Evolutionary conservation across 2,329 filamentous ascomycete species (phyloP).

Genomic region (Malbranchea zuffiana): DNA sequence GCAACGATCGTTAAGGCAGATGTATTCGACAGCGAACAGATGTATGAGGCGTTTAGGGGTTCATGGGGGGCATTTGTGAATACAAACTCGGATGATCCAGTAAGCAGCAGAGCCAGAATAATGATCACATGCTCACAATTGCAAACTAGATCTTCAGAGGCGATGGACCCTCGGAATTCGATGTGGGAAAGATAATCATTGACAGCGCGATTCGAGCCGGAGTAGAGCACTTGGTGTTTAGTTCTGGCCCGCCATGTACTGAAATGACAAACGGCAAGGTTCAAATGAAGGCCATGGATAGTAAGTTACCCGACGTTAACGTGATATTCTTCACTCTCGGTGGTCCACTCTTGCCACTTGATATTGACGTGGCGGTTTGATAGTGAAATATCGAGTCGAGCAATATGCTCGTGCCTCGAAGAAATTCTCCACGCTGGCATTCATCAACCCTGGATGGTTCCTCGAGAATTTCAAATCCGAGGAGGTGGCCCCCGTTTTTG

Average conservation of each 20-base stretch:
- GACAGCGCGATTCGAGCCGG: conserved; percentile 27
- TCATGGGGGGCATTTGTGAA: conserved; percentile 20
- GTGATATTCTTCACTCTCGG: not conserved
- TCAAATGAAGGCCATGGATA: conserved; percentile 25
- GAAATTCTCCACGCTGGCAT: conserved; percentile 28
- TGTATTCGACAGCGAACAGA: conserved; percentile 14
- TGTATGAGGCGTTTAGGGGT: conserved; percentile 18
- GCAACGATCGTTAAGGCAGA: conserved; percentile 21
- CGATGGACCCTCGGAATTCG: conserved; percentile 25
- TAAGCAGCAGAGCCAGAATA: not conserved
- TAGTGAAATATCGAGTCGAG: conserved; percentile 32
- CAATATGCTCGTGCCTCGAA: conserved; percentile 26
- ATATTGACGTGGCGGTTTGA: not conserved
- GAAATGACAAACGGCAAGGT: conserved; percentile 27
- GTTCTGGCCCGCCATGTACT: conserved; percentile 25
- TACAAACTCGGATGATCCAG: conserved; percentile 15
- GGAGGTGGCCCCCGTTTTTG: conserved; percentile 28
- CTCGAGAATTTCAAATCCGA: conserved; percentile 33
- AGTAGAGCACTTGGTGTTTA: conserved; percentile 30
- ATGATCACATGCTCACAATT: no score
- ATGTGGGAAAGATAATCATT: conserved; percentile 28
- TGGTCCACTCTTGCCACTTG: no score
- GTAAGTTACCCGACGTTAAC: conserved; percentile 16
- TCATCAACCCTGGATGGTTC: conserved; percentile 34
- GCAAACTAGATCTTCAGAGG: not conserved